Base-by-base conservation (phyloP, 805 yeast genomes). In the Wickerhamiella nectarea region DNA sequence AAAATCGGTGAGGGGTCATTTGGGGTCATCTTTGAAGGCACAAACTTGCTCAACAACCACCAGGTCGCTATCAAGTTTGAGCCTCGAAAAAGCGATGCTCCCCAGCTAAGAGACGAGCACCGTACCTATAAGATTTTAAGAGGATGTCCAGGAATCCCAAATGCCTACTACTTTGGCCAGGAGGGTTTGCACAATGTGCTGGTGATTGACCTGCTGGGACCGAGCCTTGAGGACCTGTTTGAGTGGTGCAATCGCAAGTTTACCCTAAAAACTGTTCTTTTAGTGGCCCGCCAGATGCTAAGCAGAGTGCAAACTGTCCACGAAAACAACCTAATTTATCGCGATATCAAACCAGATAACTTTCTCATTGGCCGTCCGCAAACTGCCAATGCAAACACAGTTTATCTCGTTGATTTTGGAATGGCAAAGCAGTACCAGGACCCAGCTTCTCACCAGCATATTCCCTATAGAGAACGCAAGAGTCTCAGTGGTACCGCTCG, bases 351-450 rank as follows among this genome's bases (percentile, higher is more conserved):
- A 63, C 98, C 98, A 1, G 98, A 91, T 62, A 91, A 91, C 66
- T 91, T 91, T 54, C 70, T 91, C 51, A 84, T 91, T 56, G 97
- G 97, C 15, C 76, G 86, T 56, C 93, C 91, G 11, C 81, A 79
- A 28, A 72, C 85, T 34, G 76, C 82, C 12, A 83, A 83, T 54
- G 94, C 87, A 47, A 86, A 89, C 60, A 71, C 74, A 46, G 83
- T 91, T 42, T 86, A 84, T 63, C 70, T 91, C 50, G 94, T 91
- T 44, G 98, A 91, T 64, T 91, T 91, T 60, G 98, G 98, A 51
- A 91, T 91, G 97, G 97, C 97, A 22, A 91, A 91, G 64, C 93
- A 84, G 58, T 91, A 86, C 64, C 77, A 97, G 60, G 98, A 91
- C 66, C 96, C 97, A 43, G 80, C 84, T 63, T 80, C 96, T 11